These are phyloP conservation scores for Calonectria naviculata DNA, from an alignment of 2,329 filamentous ascomycete species.

Conservation along the genomic window DNA sequence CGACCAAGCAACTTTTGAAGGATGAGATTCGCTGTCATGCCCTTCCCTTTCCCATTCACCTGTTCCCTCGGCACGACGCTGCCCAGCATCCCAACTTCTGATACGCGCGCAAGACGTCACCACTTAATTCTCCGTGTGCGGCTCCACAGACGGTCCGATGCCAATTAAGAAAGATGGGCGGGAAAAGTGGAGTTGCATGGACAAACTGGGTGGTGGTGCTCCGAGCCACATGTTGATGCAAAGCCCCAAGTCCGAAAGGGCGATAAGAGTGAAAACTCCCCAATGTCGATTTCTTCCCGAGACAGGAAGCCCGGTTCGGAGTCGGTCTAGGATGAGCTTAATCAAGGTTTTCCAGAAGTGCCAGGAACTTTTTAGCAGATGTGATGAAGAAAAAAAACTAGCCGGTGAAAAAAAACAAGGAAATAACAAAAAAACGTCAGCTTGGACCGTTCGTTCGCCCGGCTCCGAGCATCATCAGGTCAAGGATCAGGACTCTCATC, in stretches of 20 bases:
- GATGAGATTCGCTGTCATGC: not conserved
- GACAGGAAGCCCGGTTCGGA: not conserved
- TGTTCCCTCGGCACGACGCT: not conserved
- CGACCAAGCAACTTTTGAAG: not conserved
- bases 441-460: not conserved
- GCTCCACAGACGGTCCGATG: constrained; percentile 8
- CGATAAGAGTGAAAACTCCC: not conserved
- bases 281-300: not conserved
- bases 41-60: not conserved
- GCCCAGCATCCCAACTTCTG: not conserved
- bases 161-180: constrained; percentile 3
- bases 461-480: not conserved
- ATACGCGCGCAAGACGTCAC: constrained; percentile 3
- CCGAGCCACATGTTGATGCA: no score
- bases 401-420: not conserved
- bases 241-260: no score
- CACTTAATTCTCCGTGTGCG: constrained; percentile 3
- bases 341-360: not conserved
- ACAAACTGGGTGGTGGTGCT: not conserved
- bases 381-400: not conserved
- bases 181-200: not conserved
- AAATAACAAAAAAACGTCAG: not conserved
- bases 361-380: not conserved
- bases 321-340: constrained; percentile 6
- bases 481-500: not conserved